Percentiles rank a stretch among this genome's conserved stretches.
Conservation (phyloP, 768 basidiomycete species). For the Favolaschia claudopus region DNA sequence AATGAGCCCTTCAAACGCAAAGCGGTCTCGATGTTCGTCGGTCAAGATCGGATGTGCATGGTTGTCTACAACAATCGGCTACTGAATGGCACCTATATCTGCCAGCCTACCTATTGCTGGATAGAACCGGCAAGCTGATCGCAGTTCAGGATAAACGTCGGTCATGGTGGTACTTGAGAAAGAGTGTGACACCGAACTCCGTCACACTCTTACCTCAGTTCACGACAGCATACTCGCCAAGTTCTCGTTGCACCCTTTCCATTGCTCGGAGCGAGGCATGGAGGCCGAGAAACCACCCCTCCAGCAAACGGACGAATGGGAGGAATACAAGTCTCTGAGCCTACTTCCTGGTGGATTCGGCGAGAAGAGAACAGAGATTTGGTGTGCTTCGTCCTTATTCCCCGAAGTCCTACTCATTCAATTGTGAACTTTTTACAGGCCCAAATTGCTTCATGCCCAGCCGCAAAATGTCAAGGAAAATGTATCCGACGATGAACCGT, state of each 20-base stretch:
- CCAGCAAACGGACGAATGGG: constrained; percentile 46
- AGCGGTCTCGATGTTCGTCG: constrained; percentile 46
- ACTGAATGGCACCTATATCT: background rate
- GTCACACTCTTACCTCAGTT: too few relatives aligned
- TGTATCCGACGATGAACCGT: constrained; percentile 9
- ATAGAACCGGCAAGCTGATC: constrained; percentile 3
- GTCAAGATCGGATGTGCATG: constrained; percentile 79
- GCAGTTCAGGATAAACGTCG: background rate
- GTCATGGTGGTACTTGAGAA: background rate
- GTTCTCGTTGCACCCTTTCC: too few relatives aligned
- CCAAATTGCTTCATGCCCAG: constrained; percentile 36
- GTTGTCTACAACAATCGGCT: constrained; percentile 76
- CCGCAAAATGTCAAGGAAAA: constrained; percentile 24
- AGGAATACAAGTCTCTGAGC: constrained; percentile 52
- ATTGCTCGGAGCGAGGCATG: too few relatives aligned
- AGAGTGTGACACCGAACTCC: background rate
- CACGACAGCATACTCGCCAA: too few relatives aligned
- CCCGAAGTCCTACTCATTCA: constrained; percentile 2
- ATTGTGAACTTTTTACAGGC: constrained; percentile 14
- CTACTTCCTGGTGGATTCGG: constrained; percentile 72
- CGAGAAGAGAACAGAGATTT: constrained; percentile 58
- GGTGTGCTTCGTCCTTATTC: constrained; percentile 51
- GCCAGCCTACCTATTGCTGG: constrained; percentile 1
- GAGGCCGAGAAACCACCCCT: constrained; percentile 9
- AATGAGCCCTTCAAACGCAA: constrained; percentile 70